Base-by-base conservation (phyloP, 306 rosid genomes). In the Lupinus albus region DNA sequence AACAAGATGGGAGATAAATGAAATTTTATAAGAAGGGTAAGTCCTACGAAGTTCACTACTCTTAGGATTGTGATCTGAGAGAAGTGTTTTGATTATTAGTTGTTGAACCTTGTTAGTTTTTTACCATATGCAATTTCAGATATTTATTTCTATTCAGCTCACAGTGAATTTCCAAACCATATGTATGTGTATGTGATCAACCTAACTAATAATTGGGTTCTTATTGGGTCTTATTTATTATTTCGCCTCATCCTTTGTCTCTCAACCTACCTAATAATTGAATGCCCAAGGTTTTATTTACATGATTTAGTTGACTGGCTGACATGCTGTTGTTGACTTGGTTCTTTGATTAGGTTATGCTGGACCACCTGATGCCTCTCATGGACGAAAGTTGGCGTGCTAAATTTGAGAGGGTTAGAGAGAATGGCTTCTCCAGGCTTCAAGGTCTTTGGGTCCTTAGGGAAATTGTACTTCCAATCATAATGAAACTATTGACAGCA, bases 301-400 rank as follows among this genome's bases (percentile, higher is more conserved):
- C 21, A 21, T 17, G 52, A 25, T 61, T 55, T 21, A 48, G 61
- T 56, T 65, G 20, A 48, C 51, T 48, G 11, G 11, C 45, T 39
- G 45, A 39, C 4, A 7, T 14, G 4, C 33, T 75, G 64, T 53
- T 84, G 75, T 53, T 84, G 75, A 39, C 14, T 61, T 72, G 64
- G 45, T 56, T 25, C 30, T 25, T 25, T 55, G 33, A 71, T 57
- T 76, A 94, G 99, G 97, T 94, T 56, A 94, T 89, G 99, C 68
- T 94, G 84, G 99, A 94, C 79, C 99, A 94, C 79, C 88, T 94
- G 95, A 94, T 94, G 89, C 99, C 99, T 14, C 79, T 94, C 32
- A 75, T 90, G 64, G 99, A 94, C 35, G 99, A 94, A 55, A 94
- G 88, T 64, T 94, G 99, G 99, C 88, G 99, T 15, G 80, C 80